Conservation (phyloP, 1,139 yeast species). For the Suhomyces bokatorum region DNA sequence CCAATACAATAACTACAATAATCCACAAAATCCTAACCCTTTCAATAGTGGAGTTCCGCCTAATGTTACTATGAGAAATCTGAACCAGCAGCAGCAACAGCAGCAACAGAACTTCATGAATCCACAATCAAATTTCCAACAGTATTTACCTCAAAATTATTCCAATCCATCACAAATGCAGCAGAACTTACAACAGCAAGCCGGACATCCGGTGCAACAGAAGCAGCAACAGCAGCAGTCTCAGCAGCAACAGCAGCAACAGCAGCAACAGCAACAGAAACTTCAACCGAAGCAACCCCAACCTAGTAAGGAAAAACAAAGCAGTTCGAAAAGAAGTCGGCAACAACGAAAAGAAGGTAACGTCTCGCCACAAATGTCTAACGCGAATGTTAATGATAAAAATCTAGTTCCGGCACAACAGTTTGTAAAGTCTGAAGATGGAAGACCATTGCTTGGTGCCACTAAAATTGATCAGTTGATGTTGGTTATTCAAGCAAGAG, state of each 20-base stretch:
- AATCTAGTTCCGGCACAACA: constrained; percentile 48
- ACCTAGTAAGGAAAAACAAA: background rate
- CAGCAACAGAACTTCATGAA: constrained; percentile 14
- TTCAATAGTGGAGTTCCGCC: constrained; percentile 14
- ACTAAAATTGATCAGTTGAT: constrained; percentile 87
- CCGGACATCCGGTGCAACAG: constrained; percentile 2
- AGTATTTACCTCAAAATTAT: constrained; percentile 15
- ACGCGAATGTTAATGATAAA: constrained; percentile 1
- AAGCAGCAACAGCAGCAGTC: constrained; percentile 3
- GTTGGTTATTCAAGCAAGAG: constrained; percentile 86
- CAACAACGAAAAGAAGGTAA: background rate
- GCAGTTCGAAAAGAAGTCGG: constrained; percentile 1
- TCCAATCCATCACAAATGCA: constrained; percentile 9
- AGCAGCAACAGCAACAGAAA: no score
- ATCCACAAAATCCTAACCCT: constrained; percentile 7
- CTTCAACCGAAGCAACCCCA: constrained; percentile 2
- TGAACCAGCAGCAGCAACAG: constrained; percentile 4
- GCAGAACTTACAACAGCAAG: constrained; percentile 1
- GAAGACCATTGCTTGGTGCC: constrained; percentile 74
- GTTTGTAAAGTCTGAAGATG: constrained; percentile 52
- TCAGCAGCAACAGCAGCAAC: background rate
- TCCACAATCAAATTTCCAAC: constrained; percentile 15
- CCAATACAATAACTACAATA: constrained; percentile 12
- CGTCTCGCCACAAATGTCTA: background rate
- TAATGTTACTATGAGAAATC: constrained; percentile 15